phyloP scores from a whole-genome alignment of 306 rosid genomes.

The Prinsepia uniflora region DNA sequence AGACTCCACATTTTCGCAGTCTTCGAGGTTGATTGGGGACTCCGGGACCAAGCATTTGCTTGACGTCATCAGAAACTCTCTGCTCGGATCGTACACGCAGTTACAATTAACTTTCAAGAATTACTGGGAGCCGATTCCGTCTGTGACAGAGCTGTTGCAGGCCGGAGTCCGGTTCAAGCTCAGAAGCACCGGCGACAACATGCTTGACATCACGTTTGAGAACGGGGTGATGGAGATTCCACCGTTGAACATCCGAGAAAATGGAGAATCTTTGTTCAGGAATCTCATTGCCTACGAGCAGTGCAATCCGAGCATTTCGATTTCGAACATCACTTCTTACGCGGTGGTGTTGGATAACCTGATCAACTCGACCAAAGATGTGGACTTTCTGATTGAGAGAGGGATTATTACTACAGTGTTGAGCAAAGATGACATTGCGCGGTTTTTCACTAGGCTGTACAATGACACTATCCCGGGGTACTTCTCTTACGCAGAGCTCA shows the following conservation, averaged over 20 bases:
- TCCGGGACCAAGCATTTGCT: conserved; percentile 9
- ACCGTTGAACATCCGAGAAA: neutral
- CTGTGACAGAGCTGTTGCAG: conserved; percentile 7
- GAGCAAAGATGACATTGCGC: neutral
- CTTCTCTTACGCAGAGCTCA: neutral
- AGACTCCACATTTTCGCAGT: neutral
- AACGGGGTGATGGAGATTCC: neutral
- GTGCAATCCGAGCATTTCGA: neutral
- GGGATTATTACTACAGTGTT: neutral
- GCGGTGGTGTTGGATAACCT: conserved; percentile 9
- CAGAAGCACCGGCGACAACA: neutral
- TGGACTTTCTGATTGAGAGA: neutral
- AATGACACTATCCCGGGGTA: neutral
- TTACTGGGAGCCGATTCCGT: conserved; percentile 1
- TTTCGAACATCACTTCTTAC: conserved; percentile 8
- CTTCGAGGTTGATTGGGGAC: neutral
- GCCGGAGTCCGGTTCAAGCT: neutral
- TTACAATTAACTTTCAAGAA: neutral
- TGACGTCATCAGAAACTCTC: neutral
- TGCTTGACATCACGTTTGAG: neutral
- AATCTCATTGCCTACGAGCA: conserved; percentile 9
- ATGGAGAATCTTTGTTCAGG: conserved; percentile 8
- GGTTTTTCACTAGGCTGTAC: conserved; percentile 1
- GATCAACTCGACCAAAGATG: conserved; percentile 4
- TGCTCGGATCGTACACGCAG: neutral